Evolutionary conservation across 371 early-diverging fungal genomes (phyloP).

Genomic region (Mortierella polycephala): DNA sequence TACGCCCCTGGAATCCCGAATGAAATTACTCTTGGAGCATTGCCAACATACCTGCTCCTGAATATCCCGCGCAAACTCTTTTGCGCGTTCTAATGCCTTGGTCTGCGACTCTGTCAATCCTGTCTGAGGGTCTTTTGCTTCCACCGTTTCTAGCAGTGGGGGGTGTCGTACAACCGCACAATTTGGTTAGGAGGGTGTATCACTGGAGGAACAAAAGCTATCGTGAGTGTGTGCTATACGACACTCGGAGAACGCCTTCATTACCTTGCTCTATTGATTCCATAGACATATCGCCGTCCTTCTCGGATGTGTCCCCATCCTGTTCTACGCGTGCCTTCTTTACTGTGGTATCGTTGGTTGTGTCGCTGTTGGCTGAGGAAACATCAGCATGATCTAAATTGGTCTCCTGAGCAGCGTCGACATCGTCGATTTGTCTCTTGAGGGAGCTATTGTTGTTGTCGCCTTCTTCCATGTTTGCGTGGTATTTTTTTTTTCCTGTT

Average conservation of each 20-base stretch:
- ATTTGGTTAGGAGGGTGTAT: neutral
- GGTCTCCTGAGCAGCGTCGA: neutral
- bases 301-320: neutral
- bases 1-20: neutral
- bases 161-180: too few relatives aligned
- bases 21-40: neutral
- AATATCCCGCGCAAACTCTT: slow-evolving; percentile 35
- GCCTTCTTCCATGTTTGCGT: slow-evolving; percentile 13
- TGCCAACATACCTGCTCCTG: slow-evolving; percentile 40
- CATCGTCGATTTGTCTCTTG: slow-evolving; percentile 16
- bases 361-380: slow-evolving; percentile 5
- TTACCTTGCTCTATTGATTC: neutral
- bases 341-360: neutral
- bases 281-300: neutral
- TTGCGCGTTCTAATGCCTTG: slow-evolving; percentile 37
- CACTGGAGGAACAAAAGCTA: neutral
- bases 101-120: slow-evolving; percentile 27
- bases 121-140: slow-evolving; percentile 32
- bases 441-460: slow-evolving; percentile 10
- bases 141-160: slow-evolving; percentile 7
- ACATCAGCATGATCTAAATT: neutral
- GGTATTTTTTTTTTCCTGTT: neutral
- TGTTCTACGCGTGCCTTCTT: slow-evolving; percentile 37
- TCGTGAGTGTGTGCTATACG: too few relatives aligned
- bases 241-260: neutral